These are phyloP conservation scores for Colletotrichum neosansevieriae DNA, from an alignment of 2,329 filamentous ascomycete genomes.

Conservation along the genomic window DNA sequence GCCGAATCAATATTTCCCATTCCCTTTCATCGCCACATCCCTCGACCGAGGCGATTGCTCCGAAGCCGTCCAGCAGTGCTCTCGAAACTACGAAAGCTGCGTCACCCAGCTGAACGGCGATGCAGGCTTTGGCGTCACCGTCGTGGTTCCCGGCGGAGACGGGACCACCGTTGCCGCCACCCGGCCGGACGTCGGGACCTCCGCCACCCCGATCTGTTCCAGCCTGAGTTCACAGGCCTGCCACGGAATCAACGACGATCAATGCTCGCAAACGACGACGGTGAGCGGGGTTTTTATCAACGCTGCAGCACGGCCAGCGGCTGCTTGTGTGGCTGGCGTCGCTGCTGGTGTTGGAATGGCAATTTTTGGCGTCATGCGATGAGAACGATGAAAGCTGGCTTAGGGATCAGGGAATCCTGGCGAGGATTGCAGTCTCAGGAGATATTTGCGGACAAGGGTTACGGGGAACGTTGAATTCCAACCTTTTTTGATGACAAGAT, in stretches of 20 bases:
- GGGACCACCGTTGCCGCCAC: constrained; percentile 63
- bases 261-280: constrained; percentile 50
- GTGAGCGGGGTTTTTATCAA: constrained; percentile 42
- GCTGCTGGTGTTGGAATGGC: constrained; percentile 37
- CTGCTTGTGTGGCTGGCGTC: constrained; percentile 33
- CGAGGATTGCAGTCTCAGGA: neutral
- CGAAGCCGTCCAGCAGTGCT: constrained; percentile 64
- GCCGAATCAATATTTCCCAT: constrained; percentile 69
- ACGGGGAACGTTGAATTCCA: neutral
- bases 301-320: constrained; percentile 32
- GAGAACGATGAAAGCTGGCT: neutral
- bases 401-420: no score
- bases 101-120: constrained; percentile 60
- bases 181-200: constrained; percentile 54
- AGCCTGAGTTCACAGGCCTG: constrained; percentile 67
- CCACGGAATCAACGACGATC: constrained; percentile 54
- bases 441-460: no score
- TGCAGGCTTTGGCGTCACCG: constrained; percentile 63
- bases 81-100: constrained; percentile 66
- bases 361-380: constrained; percentile 34
- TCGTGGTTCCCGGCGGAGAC: constrained; percentile 65
- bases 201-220: constrained; percentile 66
- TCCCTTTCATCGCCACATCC: constrained; percentile 67
- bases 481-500: neutral
- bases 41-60: constrained; percentile 66